A percentile compares a stretch with the other conserved stretches of the same genome.
Conservation (phyloP, 805 yeast species). For the Candida takata region DNA sequence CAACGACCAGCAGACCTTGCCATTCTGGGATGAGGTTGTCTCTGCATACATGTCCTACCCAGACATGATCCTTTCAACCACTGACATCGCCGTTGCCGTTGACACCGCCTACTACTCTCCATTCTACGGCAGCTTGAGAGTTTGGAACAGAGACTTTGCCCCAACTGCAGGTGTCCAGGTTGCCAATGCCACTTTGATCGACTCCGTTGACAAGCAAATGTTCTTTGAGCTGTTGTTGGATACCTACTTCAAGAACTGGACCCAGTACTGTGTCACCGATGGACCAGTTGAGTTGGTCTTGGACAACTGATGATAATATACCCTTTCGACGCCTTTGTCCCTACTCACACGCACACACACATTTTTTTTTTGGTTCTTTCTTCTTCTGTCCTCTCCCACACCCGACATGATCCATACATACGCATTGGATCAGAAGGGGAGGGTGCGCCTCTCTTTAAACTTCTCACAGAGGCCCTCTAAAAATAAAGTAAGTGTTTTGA, state of each 20-base stretch:
- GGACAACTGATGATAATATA: neutral
- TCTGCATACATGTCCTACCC: constrained; percentile 32
- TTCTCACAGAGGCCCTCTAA: too few relatives aligned
- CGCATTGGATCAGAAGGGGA: too few relatives aligned
- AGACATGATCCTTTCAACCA: constrained; percentile 26
- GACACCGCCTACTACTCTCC: constrained; percentile 36
- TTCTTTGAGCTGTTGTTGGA: constrained; percentile 29
- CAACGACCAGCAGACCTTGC: constrained; percentile 30
- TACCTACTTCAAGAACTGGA: constrained; percentile 31
- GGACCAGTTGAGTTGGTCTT: constrained; percentile 9
- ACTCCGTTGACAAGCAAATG: constrained; percentile 25
- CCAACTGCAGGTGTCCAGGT: constrained; percentile 27
- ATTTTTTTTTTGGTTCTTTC: too few relatives aligned
- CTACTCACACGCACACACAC: too few relatives aligned
- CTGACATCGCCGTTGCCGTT: constrained; percentile 29
- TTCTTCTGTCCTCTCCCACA: too few relatives aligned
- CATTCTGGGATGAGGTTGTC: constrained; percentile 39
- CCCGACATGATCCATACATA: too few relatives aligned
- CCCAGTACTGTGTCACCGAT: constrained; percentile 28
- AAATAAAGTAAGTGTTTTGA: too few relatives aligned
- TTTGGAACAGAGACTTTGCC: constrained; percentile 32
- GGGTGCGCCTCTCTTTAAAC: too few relatives aligned
- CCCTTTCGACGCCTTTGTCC: too few relatives aligned
- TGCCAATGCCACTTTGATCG: constrained; percentile 32
- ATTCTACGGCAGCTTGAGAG: constrained; percentile 34